Evolutionary conservation across 1,284 basidiomycete genomes (phyloP), one percentile per base, ranked within the genome.

Genomic region (Sparassis latifolia): DNA sequence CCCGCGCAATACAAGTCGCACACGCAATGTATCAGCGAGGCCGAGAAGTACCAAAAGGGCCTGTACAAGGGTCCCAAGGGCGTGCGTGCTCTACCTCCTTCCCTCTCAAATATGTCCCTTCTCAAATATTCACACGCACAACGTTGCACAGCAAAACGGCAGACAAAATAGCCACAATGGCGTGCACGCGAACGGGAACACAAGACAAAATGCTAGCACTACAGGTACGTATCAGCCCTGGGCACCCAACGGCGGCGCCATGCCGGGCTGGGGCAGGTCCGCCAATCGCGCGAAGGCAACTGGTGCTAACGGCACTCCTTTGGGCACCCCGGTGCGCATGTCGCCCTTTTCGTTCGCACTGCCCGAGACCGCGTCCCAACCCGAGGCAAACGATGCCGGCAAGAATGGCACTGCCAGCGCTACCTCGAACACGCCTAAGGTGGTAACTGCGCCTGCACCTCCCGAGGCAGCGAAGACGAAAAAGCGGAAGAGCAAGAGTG

Each of bases 41-140:
- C 89, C 3, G 89, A 96, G 66, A 94, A 95, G 67, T 95, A 96
- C 63, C 84, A 96, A 71, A 91, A 91, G 64, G 72, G 76, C 50
- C 66, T 95, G 47, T 95, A 93, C 69, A 89, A 88, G 65, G 89
- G 86, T 27, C 79, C 83, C 4, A 88, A 86, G 68, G 72, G 47
- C 33, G 64, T 66, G 31, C 47, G 64, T 60, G 28, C 27, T 10
- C 33, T 10, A 40, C 31, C 33, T 10, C 10, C 35, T 9, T 42
- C 39, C 30, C 30, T 27, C 20, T 43, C 20, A 20, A 20, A 20
- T 20, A 42, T 27, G 6, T 6, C 40, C 40, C 40, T 42, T 42
- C 35, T 7, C 12, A 37, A 1, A 6, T 37, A 12, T 7, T 12
- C 35, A 12, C 35, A 42, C 27, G 5, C 1, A 10, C 40, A 7